phyloP scores from a whole-genome alignment of 192 early-diverging fungal genomes.

The Martensiomyces pterosporus region DNA sequence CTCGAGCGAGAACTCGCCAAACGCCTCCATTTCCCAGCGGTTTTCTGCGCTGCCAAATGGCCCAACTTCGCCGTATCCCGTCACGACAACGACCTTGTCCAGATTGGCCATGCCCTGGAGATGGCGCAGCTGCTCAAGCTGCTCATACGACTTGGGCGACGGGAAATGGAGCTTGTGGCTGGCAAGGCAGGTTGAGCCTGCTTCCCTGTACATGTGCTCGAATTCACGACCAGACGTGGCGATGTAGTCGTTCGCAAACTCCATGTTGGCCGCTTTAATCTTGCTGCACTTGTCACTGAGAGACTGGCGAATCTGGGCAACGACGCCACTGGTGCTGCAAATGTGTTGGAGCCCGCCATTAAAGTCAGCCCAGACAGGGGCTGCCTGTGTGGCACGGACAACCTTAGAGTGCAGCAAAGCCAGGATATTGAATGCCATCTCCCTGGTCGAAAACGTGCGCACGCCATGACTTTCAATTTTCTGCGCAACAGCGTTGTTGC shows the following conservation, averaged over 20 bases:
- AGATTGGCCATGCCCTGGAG: conserved; percentile 77
- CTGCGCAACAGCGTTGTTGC: conserved; percentile 82
- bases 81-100: conserved; percentile 84
- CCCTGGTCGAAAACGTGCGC: conserved; percentile 16
- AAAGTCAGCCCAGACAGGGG: conserved; percentile 84
- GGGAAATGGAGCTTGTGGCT: conserved; percentile 70
- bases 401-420: conserved; percentile 77
- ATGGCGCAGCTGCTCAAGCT: conserved; percentile 61
- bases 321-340: conserved; percentile 66
- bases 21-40: conserved; percentile 94
- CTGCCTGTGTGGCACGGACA: conserved; percentile 61
- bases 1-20: conserved; percentile 54
- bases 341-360: conserved; percentile 83
- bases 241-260: conserved; percentile 65
- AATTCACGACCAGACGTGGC: conserved; percentile 60
- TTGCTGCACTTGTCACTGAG: conserved; percentile 73
- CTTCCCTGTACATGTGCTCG: conserved; percentile 20
- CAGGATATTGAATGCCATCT: conserved; percentile 38
- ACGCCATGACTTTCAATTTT: conserved; percentile 71
- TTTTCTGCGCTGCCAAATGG: conserved; percentile 88
- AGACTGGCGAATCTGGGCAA: conserved; percentile 58
- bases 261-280: conserved; percentile 65
- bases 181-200: conserved; percentile 53
- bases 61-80: conserved; percentile 90
- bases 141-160: conserved; percentile 54